phyloP scores from a whole-genome alignment of 2,329 filamentous ascomycete genomes.

The Arthroderma sp. region DNA sequence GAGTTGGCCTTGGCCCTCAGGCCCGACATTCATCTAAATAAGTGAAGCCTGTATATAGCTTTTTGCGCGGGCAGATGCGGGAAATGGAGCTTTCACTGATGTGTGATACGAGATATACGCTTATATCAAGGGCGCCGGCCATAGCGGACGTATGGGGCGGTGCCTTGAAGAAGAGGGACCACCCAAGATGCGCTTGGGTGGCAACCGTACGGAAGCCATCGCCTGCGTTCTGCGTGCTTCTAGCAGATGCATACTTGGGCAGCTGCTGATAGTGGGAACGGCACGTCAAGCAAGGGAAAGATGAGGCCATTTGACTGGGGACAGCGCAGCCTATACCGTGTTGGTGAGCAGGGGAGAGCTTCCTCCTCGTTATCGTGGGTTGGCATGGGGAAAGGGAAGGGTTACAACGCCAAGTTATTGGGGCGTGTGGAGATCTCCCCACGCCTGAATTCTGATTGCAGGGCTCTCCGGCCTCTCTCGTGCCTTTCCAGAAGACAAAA shows the following conservation, averaged over 20 bases:
- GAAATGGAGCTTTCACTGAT: neutral
- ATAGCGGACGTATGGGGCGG: neutral
- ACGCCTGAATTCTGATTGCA: slow-evolving; percentile 2
- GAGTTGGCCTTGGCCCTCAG: neutral
- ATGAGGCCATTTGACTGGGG: slow-evolving; percentile 2
- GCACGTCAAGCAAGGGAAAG: neutral
- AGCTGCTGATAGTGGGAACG: neutral
- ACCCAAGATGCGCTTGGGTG: neutral
- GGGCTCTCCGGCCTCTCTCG: neutral
- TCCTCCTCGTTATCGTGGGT: neutral
- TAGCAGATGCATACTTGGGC: neutral
- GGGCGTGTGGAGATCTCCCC: slow-evolving; percentile 2
- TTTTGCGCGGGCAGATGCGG: slow-evolving; percentile 2
- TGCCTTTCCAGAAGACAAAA: slow-evolving; percentile 2
- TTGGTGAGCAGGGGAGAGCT: neutral
- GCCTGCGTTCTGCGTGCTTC: neutral
- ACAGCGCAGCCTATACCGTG: neutral
- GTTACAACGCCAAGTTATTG: slow-evolving; percentile 11
- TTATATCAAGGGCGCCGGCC: neutral
- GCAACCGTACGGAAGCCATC: neutral
- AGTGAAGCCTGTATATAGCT: neutral
- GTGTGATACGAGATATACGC: slow-evolving; percentile 2
- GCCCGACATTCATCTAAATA: neutral
- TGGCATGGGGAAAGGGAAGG: neutral
- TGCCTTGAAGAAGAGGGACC: neutral